A percentile compares a stretch with the other conserved stretches of the same genome.
phyloP scores from a whole-genome alignment of 768 basidiomycete genomes.

The Austroboletus eburneus region DNA sequence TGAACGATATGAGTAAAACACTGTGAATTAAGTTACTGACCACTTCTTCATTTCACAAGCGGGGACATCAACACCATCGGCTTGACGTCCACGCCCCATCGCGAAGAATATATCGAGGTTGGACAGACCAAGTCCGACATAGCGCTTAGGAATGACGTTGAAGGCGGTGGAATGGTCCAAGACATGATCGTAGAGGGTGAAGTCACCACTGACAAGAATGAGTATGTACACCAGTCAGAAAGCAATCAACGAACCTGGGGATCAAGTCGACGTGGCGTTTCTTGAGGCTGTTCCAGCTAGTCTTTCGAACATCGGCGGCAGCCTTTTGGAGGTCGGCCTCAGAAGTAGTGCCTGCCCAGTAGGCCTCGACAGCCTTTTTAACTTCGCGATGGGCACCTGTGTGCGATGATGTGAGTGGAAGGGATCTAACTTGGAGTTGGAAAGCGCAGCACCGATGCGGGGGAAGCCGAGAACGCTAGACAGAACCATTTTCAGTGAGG shows the following conservation, averaged over 20 bases:
- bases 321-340: constrained; percentile 85
- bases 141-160: constrained; percentile 96
- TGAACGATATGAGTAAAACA: background rate
- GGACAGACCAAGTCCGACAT: constrained; percentile 79
- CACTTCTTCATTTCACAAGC: constrained; percentile 99
- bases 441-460: constrained; percentile 54
- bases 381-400: constrained; percentile 90
- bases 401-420: constrained; percentile 1
- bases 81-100: constrained; percentile 98
- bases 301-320: constrained; percentile 83
- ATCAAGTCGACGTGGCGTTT: constrained; percentile 81
- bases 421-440: background rate
- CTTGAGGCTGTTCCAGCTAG: constrained; percentile 86
- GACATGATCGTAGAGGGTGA: constrained; percentile 98
- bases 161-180: constrained; percentile 95
- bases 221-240: constrained; percentile 6
- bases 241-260: constrained; percentile 64
- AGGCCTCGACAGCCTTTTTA: constrained; percentile 97
- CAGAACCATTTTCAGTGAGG: constrained; percentile 52
- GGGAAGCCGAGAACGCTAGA: constrained; percentile 92
- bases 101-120: constrained; percentile 96
- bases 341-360: constrained; percentile 92
- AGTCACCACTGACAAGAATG: constrained; percentile 74
- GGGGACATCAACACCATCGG: constrained; percentile 91
- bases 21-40: constrained; percentile 41